Evolutionary conservation across 2,329 filamentous ascomycete genomes (phyloP).

Genomic region (Talaromyces albobiverticillius): DNA sequence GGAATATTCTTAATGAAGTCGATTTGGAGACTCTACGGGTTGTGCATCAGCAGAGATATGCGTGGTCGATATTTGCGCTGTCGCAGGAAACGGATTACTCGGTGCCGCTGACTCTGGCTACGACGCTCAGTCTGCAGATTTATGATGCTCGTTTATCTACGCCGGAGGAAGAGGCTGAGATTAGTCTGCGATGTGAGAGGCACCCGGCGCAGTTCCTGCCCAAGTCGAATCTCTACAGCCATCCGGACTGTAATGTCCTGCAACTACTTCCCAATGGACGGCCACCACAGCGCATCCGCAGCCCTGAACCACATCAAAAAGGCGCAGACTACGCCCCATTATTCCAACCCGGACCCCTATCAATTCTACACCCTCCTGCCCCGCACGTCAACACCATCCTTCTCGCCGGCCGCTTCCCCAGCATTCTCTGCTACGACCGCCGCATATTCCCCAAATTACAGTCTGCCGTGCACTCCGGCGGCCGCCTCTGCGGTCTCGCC

Average conservation of each 20-base stretch:
- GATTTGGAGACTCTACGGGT: constrained; percentile 72
- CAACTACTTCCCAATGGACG: constrained; percentile 31
- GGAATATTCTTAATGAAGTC: constrained; percentile 73
- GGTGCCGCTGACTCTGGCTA: constrained; percentile 78
- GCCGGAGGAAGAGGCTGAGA: constrained; percentile 32
- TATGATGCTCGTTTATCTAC: constrained; percentile 65
- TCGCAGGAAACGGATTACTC: constrained; percentile 64
- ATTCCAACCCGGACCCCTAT: constrained; percentile 76
- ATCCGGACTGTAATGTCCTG: constrained; percentile 30
- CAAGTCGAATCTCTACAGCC: constrained; percentile 29
- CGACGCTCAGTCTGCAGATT: constrained; percentile 74
- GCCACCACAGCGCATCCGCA: constrained; percentile 37
- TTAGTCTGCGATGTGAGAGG: constrained; percentile 33
- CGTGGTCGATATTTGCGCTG: constrained; percentile 78
- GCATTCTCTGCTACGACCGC: constrained; percentile 83
- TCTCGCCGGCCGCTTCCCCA: constrained; percentile 83
- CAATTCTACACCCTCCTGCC: constrained; percentile 72
- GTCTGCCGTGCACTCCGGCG: constrained; percentile 79
- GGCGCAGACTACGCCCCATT: constrained; percentile 63
- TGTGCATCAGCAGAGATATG: constrained; percentile 68
- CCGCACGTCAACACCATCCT: constrained; percentile 74
- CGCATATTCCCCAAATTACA: constrained; percentile 77
- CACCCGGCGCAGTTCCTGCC: constrained; percentile 23
- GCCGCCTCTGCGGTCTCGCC: constrained; percentile 69
- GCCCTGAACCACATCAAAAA: constrained; percentile 31